A percentile compares a stretch with the other conserved stretches of the same genome.
Evolutionary conservation across 2,329 filamentous ascomycete genomes (phyloP).

Genomic region (Phaeophleospora eucalypticola): DNA sequence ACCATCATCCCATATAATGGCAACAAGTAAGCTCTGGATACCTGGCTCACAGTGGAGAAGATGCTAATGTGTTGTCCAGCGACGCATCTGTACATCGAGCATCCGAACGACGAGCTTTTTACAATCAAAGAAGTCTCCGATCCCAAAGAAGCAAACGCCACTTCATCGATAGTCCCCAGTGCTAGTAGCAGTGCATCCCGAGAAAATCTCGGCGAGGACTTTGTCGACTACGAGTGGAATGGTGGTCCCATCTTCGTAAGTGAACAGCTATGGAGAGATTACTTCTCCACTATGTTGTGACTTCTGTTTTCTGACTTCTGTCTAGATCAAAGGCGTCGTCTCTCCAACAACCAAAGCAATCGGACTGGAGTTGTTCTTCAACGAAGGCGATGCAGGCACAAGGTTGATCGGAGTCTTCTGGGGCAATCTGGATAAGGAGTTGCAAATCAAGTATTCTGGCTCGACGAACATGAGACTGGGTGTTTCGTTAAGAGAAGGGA

Average conservation of each 20-base stretch:
- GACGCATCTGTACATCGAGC: neutral
- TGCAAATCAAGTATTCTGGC: neutral
- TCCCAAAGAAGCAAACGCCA: neutral
- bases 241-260: neutral
- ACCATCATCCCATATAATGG: neutral
- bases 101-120: neutral
- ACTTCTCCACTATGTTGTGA: too few species aligned
- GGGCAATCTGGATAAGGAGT: neutral
- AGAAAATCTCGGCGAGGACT: neutral
- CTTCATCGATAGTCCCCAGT: neutral
- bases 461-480: neutral
- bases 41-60: too few species aligned
- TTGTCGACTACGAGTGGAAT: neutral
- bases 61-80: neutral
- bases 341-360: neutral
- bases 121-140: constrained; percentile 1
- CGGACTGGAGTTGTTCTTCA: constrained; percentile 1
- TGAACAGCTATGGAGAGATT: neutral
- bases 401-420: constrained; percentile 1
- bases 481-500: constrained; percentile 1
- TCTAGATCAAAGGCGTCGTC: constrained; percentile 1
- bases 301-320: too few species aligned
- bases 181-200: neutral
- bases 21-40: neutral
- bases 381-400: neutral